phyloP scores from a whole-genome alignment of 345 rosid species.

The Mangifera indica region DNA sequence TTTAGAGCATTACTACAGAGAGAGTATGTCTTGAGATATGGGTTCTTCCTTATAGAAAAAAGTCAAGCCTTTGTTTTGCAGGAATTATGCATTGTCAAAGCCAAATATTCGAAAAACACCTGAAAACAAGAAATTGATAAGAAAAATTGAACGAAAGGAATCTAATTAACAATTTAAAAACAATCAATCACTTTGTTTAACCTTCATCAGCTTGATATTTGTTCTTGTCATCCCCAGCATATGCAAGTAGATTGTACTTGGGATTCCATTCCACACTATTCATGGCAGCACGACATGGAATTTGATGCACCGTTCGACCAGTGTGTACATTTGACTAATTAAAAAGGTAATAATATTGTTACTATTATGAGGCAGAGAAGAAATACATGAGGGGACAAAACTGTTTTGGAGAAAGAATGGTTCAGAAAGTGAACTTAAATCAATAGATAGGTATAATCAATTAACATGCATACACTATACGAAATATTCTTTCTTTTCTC shows the following conservation, averaged over 20 bases:
- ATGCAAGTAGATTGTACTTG: slow-evolving; percentile 85
- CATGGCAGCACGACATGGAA: slow-evolving; percentile 96
- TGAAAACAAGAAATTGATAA: slow-evolving; percentile 32
- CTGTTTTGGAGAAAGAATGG: not conserved
- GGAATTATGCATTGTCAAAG: slow-evolving; percentile 55
- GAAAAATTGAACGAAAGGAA: not conserved
- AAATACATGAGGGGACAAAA: not conserved
- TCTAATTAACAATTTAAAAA: not conserved
- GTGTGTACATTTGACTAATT: slow-evolving; percentile 85
- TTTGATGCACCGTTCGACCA: slow-evolving; percentile 85
- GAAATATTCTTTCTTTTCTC: not conserved
- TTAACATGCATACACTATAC: not conserved
- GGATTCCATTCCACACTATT: slow-evolving; percentile 99
- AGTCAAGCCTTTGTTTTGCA: not conserved
- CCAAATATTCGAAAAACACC: slow-evolving; percentile 93
- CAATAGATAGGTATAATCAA: not conserved
- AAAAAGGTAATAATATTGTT: slow-evolving; percentile 6
- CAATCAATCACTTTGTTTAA: slow-evolving; percentile 11
- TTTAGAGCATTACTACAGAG: too few relatives aligned
- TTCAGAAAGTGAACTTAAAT: not conserved
- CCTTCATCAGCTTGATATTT: slow-evolving; percentile 94
- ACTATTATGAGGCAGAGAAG: not conserved
- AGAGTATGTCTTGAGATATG: too few relatives aligned
- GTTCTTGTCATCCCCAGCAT: slow-evolving; percentile 97
- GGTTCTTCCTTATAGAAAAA: too few relatives aligned